phyloP scores from a whole-genome alignment of 2,329 filamentous ascomycete species.

The Tolypocladium nubicola region DNA sequence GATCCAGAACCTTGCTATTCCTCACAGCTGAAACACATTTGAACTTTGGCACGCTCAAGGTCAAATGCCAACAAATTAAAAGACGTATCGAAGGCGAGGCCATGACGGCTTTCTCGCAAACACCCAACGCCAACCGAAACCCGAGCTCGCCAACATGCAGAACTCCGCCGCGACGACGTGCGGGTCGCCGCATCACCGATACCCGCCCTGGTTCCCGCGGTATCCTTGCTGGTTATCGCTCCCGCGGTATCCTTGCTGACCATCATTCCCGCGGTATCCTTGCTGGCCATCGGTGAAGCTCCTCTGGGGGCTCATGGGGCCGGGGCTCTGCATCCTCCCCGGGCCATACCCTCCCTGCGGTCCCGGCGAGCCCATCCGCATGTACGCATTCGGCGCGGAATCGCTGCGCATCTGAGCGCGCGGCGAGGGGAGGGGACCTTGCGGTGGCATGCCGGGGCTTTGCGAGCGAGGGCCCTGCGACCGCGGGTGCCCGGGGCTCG shows the following conservation, averaged over 20 bases:
- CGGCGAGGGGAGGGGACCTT: background rate
- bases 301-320: conserved; percentile 1
- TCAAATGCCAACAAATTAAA: background rate
- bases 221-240: conserved; percentile 1
- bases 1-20: background rate
- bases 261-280: background rate
- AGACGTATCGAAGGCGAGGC: background rate
- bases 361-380: conserved; percentile 7
- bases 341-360: conserved; percentile 6
- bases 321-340: conserved; percentile 6
- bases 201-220: background rate
- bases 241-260: background rate
- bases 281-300: conserved; percentile 7
- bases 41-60: background rate
- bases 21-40: background rate
- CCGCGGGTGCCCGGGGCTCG: background rate
- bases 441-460: conserved; percentile 2
- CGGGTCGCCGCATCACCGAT: background rate
- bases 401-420: conserved; percentile 3
- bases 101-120: background rate
- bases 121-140: background rate
- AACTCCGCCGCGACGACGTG: background rate
- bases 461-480: conserved; percentile 1
- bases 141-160: background rate
- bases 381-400: conserved; percentile 1